Conservation (phyloP, 1,139 yeast genomes). For the Meyerozyma elateridarum region DNA sequence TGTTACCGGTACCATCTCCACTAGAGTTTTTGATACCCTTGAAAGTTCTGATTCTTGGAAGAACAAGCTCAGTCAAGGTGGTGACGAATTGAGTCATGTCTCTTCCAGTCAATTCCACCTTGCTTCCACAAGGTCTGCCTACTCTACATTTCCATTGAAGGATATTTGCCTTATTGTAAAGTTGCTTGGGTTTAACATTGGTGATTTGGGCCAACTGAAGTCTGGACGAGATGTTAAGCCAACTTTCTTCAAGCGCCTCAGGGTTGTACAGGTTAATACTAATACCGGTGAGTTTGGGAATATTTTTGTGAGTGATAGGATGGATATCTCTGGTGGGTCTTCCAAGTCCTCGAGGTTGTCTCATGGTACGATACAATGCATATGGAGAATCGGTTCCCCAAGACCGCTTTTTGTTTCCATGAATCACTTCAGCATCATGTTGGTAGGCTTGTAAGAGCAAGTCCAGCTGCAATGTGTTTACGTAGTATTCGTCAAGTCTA, state of each 20-base stretch:
- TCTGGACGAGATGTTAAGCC: slow-evolving; percentile 73
- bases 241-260: slow-evolving; percentile 67
- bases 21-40: slow-evolving; percentile 68
- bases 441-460: slow-evolving; percentile 70
- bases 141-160: slow-evolving; percentile 84
- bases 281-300: slow-evolving; percentile 67
- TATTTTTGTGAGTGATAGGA: slow-evolving; percentile 59
- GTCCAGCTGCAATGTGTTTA: slow-evolving; percentile 70
- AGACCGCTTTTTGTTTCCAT: slow-evolving; percentile 69
- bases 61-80: slow-evolving; percentile 85
- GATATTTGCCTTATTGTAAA: slow-evolving; percentile 74
- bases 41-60: slow-evolving; percentile 90
- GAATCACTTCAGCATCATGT: slow-evolving; percentile 51
- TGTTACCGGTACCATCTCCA: slow-evolving; percentile 84
- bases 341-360: slow-evolving; percentile 61
- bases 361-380: slow-evolving; percentile 72
- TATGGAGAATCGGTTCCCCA: slow-evolving; percentile 93
- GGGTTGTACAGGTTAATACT: slow-evolving; percentile 73
- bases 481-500: slow-evolving; percentile 74
- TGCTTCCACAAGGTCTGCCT: slow-evolving; percentile 92
- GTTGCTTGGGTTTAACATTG: slow-evolving; percentile 73
- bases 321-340: slow-evolving; percentile 70
- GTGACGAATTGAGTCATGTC: slow-evolving; percentile 82
- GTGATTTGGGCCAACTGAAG: slow-evolving; percentile 90
- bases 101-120: slow-evolving; percentile 70